Evolutionary conservation across 345 rosid species (phyloP).

Genomic region (Citrus mangshanensis): DNA sequence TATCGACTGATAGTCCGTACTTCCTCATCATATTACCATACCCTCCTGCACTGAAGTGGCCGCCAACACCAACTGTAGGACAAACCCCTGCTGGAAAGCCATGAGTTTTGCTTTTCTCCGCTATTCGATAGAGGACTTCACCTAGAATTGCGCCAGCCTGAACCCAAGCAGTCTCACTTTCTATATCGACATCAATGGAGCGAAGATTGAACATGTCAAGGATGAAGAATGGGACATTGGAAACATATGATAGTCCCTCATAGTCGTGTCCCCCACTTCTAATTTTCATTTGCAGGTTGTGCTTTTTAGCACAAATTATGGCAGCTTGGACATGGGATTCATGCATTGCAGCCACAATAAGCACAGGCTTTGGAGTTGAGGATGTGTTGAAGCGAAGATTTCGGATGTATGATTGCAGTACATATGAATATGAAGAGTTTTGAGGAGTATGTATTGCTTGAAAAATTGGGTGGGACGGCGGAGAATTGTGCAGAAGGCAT

Average conservation of each 20-base stretch:
- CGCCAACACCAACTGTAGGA: constrained; percentile 6
- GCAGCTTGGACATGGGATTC: constrained; percentile 6
- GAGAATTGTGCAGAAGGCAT: background rate
- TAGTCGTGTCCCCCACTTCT: constrained; percentile 14
- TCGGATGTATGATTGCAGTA: background rate
- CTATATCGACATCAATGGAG: background rate
- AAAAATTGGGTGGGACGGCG: background rate
- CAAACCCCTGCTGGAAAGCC: constrained; percentile 10
- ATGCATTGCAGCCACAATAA: constrained; percentile 1
- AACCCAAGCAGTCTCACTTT: background rate
- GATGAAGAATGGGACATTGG: background rate
- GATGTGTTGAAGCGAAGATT: constrained; percentile 9
- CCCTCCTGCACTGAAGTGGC: constrained; percentile 1
- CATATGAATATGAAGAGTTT: background rate
- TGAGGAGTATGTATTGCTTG: background rate
- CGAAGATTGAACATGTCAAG: constrained; percentile 16
- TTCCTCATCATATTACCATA: constrained; percentile 7
- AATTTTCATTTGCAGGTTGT: background rate
- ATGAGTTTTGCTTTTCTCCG: background rate
- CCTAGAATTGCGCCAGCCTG: constrained; percentile 8
- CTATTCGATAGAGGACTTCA: constrained; percentile 2
- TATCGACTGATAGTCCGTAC: background rate
- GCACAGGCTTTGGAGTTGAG: constrained; percentile 2
- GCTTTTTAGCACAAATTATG: background rate
- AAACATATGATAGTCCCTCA: constrained; percentile 2